Evolutionary conservation across 2,329 filamentous ascomycete genomes (phyloP), one percentile per base, ranked within the genome.

Genomic region (Passalora sequoiae): DNA sequence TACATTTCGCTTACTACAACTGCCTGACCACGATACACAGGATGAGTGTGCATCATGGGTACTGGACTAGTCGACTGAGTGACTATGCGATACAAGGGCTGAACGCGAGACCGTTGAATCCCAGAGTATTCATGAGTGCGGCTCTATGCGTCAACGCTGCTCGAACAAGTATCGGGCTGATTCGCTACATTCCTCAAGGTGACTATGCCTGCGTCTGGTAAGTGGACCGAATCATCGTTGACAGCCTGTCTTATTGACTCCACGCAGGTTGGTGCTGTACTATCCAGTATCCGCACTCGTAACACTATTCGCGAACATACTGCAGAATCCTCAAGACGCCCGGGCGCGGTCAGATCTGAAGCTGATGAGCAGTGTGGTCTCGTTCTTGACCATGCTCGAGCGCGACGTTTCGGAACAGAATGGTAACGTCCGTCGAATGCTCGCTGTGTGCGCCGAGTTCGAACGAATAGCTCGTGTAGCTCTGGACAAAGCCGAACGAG

Each of bases 1-100:
- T 98, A 45, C 92, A 98, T 65, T 94, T 98, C 59, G 84, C 88
- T 1, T 98, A 98, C 67, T 97, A 97, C 71, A 98, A 98, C 64
- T 96, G 89, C 58, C 70, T 98, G 39, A 96, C 91, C 1, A 98
- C 92, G 0, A 96, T 98, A 52, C 92, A 98, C 64, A 86, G 92
- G 39, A 98, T 97, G 92, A 94, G 88, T 30, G 86, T 97, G 21
- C 92, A 97, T 58, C 89, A 96, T 62, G 92, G 92, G 10, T 96
- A 95, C 68, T 98, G 92, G 92, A 97, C 91, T 1, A 96, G 87
- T 60, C 80, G 92, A 27, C 69, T 98, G 29, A 94, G 89, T 27
- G 91, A 97, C 59, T 97, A 89, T 60, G 92, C 92, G 12, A 92
- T 97, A 43, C 87, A 95, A 64, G 92, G 92, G 1, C 73, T 96